These are phyloP conservation scores for Lactarius sp. DNA, from an alignment of 768 basidiomycete genomes.

Conservation along the genomic window DNA sequence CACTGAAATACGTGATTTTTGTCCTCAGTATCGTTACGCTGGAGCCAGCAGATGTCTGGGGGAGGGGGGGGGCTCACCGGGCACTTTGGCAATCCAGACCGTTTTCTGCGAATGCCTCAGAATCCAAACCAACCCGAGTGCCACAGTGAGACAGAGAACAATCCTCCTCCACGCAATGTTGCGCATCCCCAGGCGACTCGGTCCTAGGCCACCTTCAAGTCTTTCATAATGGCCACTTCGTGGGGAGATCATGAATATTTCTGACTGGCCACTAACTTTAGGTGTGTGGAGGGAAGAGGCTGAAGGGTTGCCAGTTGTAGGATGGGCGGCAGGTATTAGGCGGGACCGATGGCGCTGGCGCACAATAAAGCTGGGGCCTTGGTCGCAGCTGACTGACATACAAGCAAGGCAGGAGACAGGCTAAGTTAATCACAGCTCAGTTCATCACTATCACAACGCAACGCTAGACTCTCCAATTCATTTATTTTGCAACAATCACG, in stretches of 20 bases:
- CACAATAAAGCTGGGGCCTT: background rate
- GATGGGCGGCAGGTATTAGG: background rate
- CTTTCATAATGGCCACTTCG: slow-evolving; percentile 51
- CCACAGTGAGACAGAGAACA: slow-evolving; percentile 49
- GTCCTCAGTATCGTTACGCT: too few species aligned
- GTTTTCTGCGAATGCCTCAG: slow-evolving; percentile 48
- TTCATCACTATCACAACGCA: background rate
- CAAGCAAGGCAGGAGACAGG: too few species aligned
- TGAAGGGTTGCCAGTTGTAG: background rate
- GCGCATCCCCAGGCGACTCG: slow-evolving; percentile 32
- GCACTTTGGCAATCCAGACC: slow-evolving; percentile 27
- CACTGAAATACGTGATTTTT: background rate
- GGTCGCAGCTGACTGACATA: background rate
- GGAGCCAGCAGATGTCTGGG: background rate
- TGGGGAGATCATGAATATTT: slow-evolving; percentile 32
- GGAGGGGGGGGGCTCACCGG: slow-evolving; percentile 25
- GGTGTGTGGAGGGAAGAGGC: slow-evolving; percentile 7
- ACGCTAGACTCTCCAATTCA: background rate
- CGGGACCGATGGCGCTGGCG: background rate
- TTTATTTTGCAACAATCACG: background rate
- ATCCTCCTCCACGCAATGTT: slow-evolving; percentile 61
- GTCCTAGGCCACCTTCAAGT: slow-evolving; percentile 57
- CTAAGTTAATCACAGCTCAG: too few species aligned
- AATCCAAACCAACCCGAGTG: slow-evolving; percentile 61
- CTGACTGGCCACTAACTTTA: background rate